Conservation (phyloP, 257 asterid genomes). For the Osmanthus fragrans region DNA sequence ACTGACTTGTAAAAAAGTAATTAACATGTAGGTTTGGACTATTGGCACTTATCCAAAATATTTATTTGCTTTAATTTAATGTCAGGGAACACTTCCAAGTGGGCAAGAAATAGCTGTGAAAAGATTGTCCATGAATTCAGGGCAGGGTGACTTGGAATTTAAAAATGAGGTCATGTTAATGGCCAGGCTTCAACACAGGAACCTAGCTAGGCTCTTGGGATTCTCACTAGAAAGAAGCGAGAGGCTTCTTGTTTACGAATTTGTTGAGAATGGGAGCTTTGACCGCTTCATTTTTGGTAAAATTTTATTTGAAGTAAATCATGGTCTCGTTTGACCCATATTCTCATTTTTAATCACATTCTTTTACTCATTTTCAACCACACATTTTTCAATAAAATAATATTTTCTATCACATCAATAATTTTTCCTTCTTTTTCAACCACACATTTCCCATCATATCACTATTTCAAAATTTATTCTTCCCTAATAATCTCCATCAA, state of each 20-base stretch:
- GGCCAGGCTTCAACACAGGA: slow-evolving; percentile 36
- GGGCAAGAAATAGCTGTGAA: slow-evolving; percentile 31
- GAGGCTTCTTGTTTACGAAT: slow-evolving; percentile 32
- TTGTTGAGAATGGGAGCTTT: slow-evolving; percentile 30
- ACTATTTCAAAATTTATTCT: too few relatives aligned
- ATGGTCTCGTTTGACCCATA: too few relatives aligned
- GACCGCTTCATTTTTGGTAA: slow-evolving; percentile 39
- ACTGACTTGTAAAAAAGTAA: too few relatives aligned
- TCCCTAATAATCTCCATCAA: too few relatives aligned
- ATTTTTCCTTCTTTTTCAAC: too few relatives aligned
- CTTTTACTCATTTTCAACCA: too few relatives aligned
- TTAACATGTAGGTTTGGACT: neutral
- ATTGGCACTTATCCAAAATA: neutral
- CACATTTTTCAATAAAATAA: too few relatives aligned
- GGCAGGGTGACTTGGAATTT: slow-evolving; percentile 19
- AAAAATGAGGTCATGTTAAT: slow-evolving; percentile 29
- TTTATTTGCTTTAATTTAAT: neutral
- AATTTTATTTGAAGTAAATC: neutral
- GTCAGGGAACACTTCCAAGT: slow-evolving; percentile 24
- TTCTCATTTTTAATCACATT: too few relatives aligned
- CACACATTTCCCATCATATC: too few relatives aligned
- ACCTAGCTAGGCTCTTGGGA: slow-evolving; percentile 36
- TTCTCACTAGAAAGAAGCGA: slow-evolving; percentile 22
- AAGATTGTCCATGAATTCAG: slow-evolving; percentile 19
- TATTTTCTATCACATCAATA: too few relatives aligned